A percentile compares a stretch with the other conserved stretches of the same genome.
These are phyloP conservation scores for Aspergillus fischeri DNA, from an alignment of 2,329 filamentous ascomycete genomes.

Conservation along the genomic window DNA sequence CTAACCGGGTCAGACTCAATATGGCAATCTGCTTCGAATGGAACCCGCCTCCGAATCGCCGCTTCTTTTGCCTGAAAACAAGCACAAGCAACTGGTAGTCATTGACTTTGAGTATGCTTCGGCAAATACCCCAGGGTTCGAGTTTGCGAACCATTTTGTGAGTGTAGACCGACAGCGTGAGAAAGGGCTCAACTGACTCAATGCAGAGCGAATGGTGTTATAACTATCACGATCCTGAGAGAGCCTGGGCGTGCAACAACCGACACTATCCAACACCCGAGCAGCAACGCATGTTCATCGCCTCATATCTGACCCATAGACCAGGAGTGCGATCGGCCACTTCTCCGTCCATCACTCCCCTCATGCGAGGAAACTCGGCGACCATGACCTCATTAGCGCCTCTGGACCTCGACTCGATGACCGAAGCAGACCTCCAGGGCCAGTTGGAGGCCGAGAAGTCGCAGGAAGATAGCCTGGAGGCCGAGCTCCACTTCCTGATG, in stretches of 20 bases:
- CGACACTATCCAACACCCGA: constrained; percentile 69
- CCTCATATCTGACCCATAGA: constrained; percentile 79
- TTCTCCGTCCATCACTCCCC: constrained; percentile 26
- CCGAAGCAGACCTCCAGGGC: constrained; percentile 48
- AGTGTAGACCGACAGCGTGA: constrained; percentile 21
- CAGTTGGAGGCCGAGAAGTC: constrained; percentile 56
- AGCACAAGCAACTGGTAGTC: constrained; percentile 92
- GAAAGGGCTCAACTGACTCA: constrained; percentile 9
- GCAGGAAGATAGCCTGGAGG: constrained; percentile 62
- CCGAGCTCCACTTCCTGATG: constrained; percentile 65
- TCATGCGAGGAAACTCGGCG: constrained; percentile 51
- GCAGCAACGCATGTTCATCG: constrained; percentile 80
- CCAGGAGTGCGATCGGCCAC: constrained; percentile 42
- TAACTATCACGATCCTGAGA: constrained; percentile 78
- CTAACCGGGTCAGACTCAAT: constrained; percentile 69
- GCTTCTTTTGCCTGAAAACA: constrained; percentile 80
- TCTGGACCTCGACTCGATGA: constrained; percentile 79
- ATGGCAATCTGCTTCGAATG: constrained; percentile 88
- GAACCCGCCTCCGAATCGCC: constrained; percentile 71
- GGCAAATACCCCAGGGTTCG: constrained; percentile 77
- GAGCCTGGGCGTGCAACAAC: constrained; percentile 64
- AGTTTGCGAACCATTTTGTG: constrained; percentile 97
- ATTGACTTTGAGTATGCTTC: constrained; percentile 98
- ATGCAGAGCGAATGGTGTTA: constrained; percentile 84
- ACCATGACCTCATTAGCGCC: constrained; percentile 49